phyloP scores from a whole-genome alignment of 2,329 filamentous ascomycete species.

The Epichloe aotearoae region DNA sequence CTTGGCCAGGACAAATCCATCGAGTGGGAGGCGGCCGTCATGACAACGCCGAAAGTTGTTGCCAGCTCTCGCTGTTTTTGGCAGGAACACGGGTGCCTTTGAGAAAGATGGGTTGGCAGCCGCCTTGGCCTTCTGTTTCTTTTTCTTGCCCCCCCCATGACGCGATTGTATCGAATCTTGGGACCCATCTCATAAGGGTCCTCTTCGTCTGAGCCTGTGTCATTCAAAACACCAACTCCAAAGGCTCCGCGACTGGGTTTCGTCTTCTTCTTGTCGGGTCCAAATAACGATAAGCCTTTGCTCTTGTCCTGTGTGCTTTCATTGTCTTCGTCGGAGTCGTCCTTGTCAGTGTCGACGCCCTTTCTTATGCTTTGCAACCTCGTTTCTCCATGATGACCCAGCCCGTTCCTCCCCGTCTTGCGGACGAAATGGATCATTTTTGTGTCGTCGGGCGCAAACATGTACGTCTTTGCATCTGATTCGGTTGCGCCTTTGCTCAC shows the following conservation, averaged over 20 bases:
- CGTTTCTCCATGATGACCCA: conserved; percentile 52
- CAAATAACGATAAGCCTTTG: conserved; percentile 9
- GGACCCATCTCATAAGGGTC: conserved; percentile 89
- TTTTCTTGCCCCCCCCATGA: conserved; percentile 66
- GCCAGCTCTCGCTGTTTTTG: conserved; percentile 33
- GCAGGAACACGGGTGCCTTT: conserved; percentile 61
- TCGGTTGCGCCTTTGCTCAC: conserved; percentile 24
- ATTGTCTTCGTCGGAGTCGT: conserved; percentile 28
- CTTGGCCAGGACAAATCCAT: conserved; percentile 65
- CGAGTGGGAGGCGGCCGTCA: conserved; percentile 67
- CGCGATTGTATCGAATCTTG: conserved; percentile 72
- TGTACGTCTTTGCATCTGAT: conserved; percentile 38
- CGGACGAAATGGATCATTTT: conserved; percentile 50
- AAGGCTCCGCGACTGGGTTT: conserved; percentile 50
- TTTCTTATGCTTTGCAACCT: conserved; percentile 30
- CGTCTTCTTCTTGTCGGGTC: conserved; percentile 35
- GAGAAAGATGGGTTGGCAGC: conserved; percentile 51
- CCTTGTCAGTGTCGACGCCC: conserved; percentile 26
- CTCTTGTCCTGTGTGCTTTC: conserved; percentile 1
- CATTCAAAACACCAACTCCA: conserved; percentile 80
- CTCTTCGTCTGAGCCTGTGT: conserved; percentile 88
- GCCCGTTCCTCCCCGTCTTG: conserved; percentile 56
- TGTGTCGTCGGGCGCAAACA: conserved; percentile 78
- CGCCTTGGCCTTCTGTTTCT: conserved; percentile 42
- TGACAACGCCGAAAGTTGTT: conserved; percentile 49